phyloP scores from a whole-genome alignment of 83 land plant species.

The Thuja plicata region DNA sequence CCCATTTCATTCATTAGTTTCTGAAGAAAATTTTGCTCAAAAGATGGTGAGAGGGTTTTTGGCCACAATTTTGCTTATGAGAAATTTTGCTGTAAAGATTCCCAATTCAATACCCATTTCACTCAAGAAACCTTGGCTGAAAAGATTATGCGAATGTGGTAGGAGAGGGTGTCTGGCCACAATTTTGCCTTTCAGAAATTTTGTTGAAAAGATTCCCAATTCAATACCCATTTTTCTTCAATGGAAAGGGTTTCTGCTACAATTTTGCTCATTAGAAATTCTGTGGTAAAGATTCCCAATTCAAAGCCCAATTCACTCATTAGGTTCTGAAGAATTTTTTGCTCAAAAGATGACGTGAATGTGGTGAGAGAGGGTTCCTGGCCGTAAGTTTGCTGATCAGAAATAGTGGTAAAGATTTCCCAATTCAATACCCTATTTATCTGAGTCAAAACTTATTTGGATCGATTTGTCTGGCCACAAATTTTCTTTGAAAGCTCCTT shows the following conservation, averaged over 20 bases:
- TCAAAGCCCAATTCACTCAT: not conserved
- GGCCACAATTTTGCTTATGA: not conserved
- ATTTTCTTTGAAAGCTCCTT: not conserved
- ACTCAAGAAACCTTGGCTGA: too few relatives aligned
- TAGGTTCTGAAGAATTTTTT: not conserved
- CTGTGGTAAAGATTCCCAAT: too few relatives aligned
- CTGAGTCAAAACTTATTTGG: too few relatives aligned
- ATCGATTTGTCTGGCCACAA: too few relatives aligned
- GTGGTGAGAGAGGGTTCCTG: not conserved
- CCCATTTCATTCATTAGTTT: too few relatives aligned
- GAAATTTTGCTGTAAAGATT: too few relatives aligned
- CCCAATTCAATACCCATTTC: not conserved
- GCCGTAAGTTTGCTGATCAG: too few relatives aligned
- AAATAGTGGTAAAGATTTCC: too few relatives aligned
- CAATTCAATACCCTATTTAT: not conserved
- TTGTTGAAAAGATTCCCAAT: conserved; percentile 24
- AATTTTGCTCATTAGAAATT: not conserved
- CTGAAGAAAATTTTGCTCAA: too few relatives aligned
- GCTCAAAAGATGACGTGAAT: not conserved
- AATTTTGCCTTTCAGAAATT: too few relatives aligned
- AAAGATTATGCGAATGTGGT: too few relatives aligned
- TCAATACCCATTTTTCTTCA: not conserved
- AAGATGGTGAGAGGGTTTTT: not conserved
- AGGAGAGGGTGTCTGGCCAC: too few relatives aligned
- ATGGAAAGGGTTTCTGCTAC: not conserved